Evolutionary conservation across 1,139 yeast species (phyloP).

Genomic region (Pichia sp.): DNA sequence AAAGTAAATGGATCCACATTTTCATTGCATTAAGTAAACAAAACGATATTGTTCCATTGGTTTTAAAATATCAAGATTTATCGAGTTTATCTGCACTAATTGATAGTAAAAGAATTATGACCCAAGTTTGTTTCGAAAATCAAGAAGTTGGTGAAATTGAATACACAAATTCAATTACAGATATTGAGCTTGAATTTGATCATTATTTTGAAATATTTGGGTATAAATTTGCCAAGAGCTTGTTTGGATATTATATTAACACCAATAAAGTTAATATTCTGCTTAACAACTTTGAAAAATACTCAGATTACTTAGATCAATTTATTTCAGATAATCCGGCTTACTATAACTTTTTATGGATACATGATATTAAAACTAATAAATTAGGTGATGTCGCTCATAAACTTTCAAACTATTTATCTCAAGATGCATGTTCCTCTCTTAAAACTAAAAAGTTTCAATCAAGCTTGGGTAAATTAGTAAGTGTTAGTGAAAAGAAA

Average conservation of each 20-base stretch:
- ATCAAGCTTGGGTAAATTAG: constrained; percentile 9
- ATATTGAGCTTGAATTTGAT: constrained; percentile 34
- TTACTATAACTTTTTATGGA: constrained; percentile 66
- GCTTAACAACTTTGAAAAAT: constrained; percentile 51
- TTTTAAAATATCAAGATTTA: constrained; percentile 63
- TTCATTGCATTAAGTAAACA: constrained; percentile 22
- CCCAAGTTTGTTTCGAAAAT: constrained; percentile 2
- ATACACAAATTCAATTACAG: constrained; percentile 23
- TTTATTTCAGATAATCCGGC: constrained; percentile 42
- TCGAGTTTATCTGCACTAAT: constrained; percentile 59
- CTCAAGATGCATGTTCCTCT: neutral
- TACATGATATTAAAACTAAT: constrained; percentile 41
- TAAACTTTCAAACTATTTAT: neutral
- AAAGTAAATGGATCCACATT: constrained; percentile 25
- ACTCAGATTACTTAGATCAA: constrained; percentile 41
- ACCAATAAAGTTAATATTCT: constrained; percentile 48
- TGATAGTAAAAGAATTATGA: constrained; percentile 37
- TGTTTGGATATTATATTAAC: constrained; percentile 55
- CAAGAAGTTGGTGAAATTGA: constrained; percentile 11
- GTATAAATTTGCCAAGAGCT: constrained; percentile 59
- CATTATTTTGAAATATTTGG: constrained; percentile 57
- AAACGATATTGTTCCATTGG: constrained; percentile 38
- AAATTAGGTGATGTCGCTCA: neutral
- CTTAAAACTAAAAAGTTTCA: constrained; percentile 3
- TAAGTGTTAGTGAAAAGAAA: neutral